Conservation (phyloP, 2,329 filamentous ascomycete genomes). For the Tolypocladium paradoxum region DNA sequence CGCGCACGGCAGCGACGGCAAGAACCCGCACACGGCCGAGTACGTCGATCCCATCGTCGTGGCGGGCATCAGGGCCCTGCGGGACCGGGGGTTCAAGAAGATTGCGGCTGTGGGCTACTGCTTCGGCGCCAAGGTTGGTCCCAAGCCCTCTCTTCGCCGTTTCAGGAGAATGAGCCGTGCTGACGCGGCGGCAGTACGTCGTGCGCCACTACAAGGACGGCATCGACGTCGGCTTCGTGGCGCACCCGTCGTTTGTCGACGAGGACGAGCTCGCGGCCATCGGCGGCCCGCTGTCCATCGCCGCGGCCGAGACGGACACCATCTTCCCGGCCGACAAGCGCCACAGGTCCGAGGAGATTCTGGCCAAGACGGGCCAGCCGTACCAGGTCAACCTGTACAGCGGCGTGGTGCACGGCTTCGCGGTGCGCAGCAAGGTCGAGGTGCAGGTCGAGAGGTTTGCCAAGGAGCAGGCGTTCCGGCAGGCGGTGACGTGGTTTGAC, state of each 20-base stretch:
- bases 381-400: conserved; percentile 65
- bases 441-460: conserved; percentile 48
- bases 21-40: conserved; percentile 30
- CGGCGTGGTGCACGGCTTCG: conserved; percentile 62
- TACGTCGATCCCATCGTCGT: conserved; percentile 22
- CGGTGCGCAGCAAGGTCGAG: conserved; percentile 51
- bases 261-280: conserved; percentile 48
- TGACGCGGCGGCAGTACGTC: conserved; percentile 46
- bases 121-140: conserved; percentile 50
- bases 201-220: conserved; percentile 50
- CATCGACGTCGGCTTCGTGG: conserved; percentile 49
- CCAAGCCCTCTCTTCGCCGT: no score
- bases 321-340: conserved; percentile 48
- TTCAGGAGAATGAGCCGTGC: no score
- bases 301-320: conserved; percentile 50
- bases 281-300: conserved; percentile 45
- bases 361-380: conserved; percentile 38
- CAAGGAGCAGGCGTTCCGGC: conserved; percentile 68
- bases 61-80: conserved; percentile 42
- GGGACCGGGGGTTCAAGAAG: conserved; percentile 36
- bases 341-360: conserved; percentile 46
- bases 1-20: conserved; percentile 30
- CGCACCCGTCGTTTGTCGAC: conserved; percentile 53
- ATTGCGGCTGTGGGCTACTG: conserved; percentile 53
- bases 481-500: conserved; percentile 68